Evolutionary conservation across 768 basidiomycete genomes (phyloP).

Genomic region (Hemileccinum impolitum): DNA sequence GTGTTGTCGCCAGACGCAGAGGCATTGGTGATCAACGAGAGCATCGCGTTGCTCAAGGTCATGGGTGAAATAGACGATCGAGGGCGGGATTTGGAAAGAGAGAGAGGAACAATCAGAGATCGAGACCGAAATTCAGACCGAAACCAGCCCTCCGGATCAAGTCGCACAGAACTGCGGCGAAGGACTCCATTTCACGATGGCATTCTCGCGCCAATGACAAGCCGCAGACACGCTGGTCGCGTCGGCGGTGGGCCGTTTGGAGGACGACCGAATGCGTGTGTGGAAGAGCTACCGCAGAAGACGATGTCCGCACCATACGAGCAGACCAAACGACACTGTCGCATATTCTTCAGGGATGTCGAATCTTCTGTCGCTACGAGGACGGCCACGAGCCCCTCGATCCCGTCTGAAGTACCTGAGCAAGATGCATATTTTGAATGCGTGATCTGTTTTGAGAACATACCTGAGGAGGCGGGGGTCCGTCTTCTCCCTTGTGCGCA

Average conservation of each 20-base stretch:
- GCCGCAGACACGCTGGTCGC: neutral
- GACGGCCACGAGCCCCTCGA: neutral
- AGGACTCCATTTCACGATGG: neutral
- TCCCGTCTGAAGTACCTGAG: conserved; percentile 1
- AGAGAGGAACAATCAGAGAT: neutral
- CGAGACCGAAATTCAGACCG: neutral
- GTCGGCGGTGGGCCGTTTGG: neutral
- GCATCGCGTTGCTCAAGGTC: conserved; percentile 42
- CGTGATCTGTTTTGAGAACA: conserved; percentile 51
- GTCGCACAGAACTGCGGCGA: neutral
- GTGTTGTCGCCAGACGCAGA: conserved; percentile 17
- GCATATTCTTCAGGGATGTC: conserved; percentile 23
- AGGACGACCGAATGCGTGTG: conserved; percentile 5
- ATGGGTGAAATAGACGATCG: conserved; percentile 38
- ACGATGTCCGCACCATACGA: conserved; percentile 15
- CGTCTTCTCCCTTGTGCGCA: conserved; percentile 46
- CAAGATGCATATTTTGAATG: conserved; percentile 41
- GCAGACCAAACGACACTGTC: conserved; percentile 23
- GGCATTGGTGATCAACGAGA: conserved; percentile 41
- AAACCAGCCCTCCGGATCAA: neutral
- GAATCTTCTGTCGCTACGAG: neutral
- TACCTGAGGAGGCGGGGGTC: conserved; percentile 38
- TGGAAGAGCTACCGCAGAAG: neutral
- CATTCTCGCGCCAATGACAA: neutral
- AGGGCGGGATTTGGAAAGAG: conserved; percentile 14